phyloP scores from a whole-genome alignment of 345 rosid species.

The Trapa bicornis region DNA sequence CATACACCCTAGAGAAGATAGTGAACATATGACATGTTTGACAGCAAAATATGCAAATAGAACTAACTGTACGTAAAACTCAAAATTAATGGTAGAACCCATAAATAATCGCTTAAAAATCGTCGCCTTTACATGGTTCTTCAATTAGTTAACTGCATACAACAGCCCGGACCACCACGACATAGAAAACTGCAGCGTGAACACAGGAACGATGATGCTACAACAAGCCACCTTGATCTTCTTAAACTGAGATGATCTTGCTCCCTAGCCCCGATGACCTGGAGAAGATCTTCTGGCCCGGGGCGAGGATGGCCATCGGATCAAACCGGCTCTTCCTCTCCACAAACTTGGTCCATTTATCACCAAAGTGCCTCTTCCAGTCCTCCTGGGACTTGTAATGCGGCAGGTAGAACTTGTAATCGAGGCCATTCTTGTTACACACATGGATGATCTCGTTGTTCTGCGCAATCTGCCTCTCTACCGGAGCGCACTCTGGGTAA shows the following conservation, averaged over 20 bases:
- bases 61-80: no score
- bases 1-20: no score
- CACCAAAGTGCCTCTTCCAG: constrained; percentile 77
- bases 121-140: constrained; percentile 6
- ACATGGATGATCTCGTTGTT: constrained; percentile 49
- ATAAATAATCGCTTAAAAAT: background rate
- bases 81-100: no score
- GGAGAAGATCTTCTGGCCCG: constrained; percentile 75
- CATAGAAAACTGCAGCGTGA: no score
- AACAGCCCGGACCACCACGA: no score
- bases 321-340: constrained; percentile 61
- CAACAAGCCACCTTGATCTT: background rate
- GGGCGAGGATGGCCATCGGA: constrained; percentile 79
- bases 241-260: fast-evolving
- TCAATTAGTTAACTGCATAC: background rate
- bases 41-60: no score
- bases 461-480: constrained; percentile 42
- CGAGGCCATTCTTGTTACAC: constrained; percentile 41
- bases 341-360: constrained; percentile 55
- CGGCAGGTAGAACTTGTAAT: constrained; percentile 78
- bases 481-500: constrained; percentile 19
- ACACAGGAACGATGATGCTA: background rate
- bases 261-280: constrained; percentile 9
- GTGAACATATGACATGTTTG: no score
- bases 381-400: constrained; percentile 64